Percentiles rank a stretch among this genome's conserved stretches.
Conservation (phyloP, 345 rosid species). For the Eucalyptus cloeziana region DNA sequence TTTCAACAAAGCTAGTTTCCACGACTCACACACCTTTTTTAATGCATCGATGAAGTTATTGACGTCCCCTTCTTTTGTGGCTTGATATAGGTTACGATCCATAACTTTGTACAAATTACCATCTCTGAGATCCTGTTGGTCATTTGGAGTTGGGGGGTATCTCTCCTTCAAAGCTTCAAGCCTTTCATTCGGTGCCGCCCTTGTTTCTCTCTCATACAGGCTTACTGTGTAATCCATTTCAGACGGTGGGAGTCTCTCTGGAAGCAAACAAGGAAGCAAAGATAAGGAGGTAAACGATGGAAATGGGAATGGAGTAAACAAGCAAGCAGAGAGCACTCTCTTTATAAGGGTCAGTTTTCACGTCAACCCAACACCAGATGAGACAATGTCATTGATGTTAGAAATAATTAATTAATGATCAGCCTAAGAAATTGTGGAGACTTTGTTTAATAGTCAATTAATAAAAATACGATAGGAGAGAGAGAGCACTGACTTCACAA, state of each 20-base stretch:
- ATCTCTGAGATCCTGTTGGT: fast-evolving
- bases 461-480: too few relatives aligned
- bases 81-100: neutral
- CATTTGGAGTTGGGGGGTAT: fast-evolving
- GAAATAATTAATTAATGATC: too few relatives aligned
- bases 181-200: neutral
- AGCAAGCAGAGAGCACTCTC: too few relatives aligned
- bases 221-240: neutral
- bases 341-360: too few relatives aligned
- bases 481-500: too few relatives aligned
- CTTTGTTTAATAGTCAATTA: too few relatives aligned
- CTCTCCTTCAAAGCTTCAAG: fast-evolving
- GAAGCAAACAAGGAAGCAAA: too few relatives aligned
- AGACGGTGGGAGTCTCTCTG: fast-evolving
- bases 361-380: too few relatives aligned
- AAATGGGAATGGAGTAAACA: too few relatives aligned
- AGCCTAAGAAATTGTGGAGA: too few relatives aligned
- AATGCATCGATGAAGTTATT: neutral
- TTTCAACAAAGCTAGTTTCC: neutral
- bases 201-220: fast-evolving
- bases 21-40: fast-evolving
- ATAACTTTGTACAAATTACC: neutral
- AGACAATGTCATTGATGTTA: too few relatives aligned
- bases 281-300: too few relatives aligned
- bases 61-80: fast-evolving